phyloP scores from a whole-genome alignment of 2,329 filamentous ascomycete genomes.

The Pezicula rhizophila region DNA sequence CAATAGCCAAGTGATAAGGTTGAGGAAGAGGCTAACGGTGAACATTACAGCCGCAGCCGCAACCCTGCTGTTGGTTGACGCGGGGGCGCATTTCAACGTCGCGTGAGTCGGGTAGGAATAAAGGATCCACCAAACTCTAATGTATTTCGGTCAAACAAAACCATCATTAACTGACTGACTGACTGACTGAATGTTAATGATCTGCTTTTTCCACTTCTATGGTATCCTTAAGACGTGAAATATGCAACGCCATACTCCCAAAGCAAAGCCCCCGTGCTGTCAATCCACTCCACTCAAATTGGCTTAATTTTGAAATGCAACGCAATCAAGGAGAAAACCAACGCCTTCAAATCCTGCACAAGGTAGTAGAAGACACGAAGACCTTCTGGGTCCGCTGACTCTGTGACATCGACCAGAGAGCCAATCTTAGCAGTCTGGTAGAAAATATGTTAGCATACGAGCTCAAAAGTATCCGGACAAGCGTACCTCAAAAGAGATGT shows the following conservation, averaged over 20 bases:
- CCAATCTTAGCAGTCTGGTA: constrained; percentile 92
- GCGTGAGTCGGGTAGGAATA: too few species aligned
- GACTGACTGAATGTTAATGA: background rate
- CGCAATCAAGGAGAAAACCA: constrained; percentile 93
- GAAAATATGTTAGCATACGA: constrained; percentile 1
- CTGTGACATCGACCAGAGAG: constrained; percentile 91
- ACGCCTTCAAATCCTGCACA: constrained; percentile 91
- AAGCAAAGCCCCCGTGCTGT: constrained; percentile 1
- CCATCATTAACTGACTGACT: too few species aligned
- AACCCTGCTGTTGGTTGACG: background rate
- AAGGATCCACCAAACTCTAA: too few species aligned
- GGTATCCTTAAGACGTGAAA: constrained; percentile 22
- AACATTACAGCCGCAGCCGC: background rate
- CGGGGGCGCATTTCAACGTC: too few species aligned
- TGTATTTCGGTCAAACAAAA: too few species aligned
- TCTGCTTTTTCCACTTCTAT: constrained; percentile 15
- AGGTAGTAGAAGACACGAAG: constrained; percentile 98
- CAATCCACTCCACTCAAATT: constrained; percentile 40
- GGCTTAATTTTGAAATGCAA: constrained; percentile 96
- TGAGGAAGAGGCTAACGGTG: background rate
- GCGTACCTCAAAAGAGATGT: constrained; percentile 90
- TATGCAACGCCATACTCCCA: constrained; percentile 23
- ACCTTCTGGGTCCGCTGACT: constrained; percentile 92
- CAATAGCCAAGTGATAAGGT: background rate
- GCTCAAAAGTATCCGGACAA: background rate